A percentile compares a stretch with the other conserved stretches of the same genome.
These are phyloP conservation scores for Rutstroemia sp. DNA, from an alignment of 2,329 filamentous ascomycete species.

Conservation along the genomic window DNA sequence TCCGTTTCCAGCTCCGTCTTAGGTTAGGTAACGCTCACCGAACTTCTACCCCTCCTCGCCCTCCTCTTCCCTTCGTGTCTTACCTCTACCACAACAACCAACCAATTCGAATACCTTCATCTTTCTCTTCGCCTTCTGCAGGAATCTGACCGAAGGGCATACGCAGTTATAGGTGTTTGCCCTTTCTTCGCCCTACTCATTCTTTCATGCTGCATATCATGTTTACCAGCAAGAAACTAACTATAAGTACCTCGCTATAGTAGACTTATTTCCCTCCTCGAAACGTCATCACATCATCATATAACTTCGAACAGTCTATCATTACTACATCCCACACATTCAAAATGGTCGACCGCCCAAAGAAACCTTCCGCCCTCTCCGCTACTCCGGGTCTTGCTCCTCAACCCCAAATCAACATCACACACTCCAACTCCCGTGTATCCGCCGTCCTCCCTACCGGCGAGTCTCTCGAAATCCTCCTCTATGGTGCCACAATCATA, in stretches of 20 bases:
- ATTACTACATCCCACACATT: background rate
- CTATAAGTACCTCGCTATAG: background rate
- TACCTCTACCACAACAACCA: background rate
- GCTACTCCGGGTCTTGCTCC: constrained; percentile 68
- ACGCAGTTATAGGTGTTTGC: no score
- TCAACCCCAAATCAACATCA: constrained; percentile 67
- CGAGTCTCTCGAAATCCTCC: constrained; percentile 75
- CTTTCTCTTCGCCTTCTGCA: no score
- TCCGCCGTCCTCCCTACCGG: constrained; percentile 77
- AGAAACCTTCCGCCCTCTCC: constrained; percentile 73
- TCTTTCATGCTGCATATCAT: no score
- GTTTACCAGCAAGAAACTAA: no score
- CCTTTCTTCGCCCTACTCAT: no score
- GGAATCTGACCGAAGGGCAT: no score
- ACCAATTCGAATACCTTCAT: no score
- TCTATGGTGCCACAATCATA: constrained; percentile 88
- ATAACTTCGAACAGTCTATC: background rate
- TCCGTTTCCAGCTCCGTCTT: background rate
- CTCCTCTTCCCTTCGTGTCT: background rate
- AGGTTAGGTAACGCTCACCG: background rate
- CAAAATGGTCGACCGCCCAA: constrained; percentile 68
- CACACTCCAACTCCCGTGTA: constrained; percentile 63
- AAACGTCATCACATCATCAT: background rate
- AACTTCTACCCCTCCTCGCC: background rate
- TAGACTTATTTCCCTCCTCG: constrained; percentile 5